phyloP scores from a whole-genome alignment of 768 basidiomycete genomes.

The Boletus coccyginus region DNA sequence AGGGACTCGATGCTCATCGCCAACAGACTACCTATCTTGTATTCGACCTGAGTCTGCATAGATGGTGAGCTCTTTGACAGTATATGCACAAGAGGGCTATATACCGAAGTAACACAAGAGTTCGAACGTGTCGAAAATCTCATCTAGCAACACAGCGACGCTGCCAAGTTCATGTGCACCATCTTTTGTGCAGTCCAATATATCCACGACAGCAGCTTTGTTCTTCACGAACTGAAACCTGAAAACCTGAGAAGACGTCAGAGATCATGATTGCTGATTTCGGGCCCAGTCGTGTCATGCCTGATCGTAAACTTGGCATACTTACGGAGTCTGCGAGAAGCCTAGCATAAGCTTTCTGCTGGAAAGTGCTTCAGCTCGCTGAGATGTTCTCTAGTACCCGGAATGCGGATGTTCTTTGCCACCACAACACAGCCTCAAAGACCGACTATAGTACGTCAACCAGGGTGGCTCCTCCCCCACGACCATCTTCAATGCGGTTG shows the following conservation, averaged over 20 bases:
- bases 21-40: slow-evolving; percentile 82
- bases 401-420: slow-evolving; percentile 59
- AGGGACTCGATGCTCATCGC: neutral
- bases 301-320: slow-evolving; percentile 81
- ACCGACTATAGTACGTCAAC: too few relatives aligned
- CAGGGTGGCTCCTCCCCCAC: too few relatives aligned
- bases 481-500: neutral
- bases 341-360: slow-evolving; percentile 58
- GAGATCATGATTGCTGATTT: slow-evolving; percentile 99
- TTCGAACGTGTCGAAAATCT: slow-evolving; percentile 10
- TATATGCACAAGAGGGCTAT: slow-evolving; percentile 96
- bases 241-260: slow-evolving; percentile 90
- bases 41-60: slow-evolving; percentile 85
- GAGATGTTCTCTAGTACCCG: slow-evolving; percentile 57
- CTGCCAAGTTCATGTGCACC: slow-evolving; percentile 81
- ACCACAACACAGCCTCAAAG: slow-evolving; percentile 35
- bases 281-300: slow-evolving; percentile 86
- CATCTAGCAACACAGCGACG: slow-evolving; percentile 60
- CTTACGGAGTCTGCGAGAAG: slow-evolving; percentile 96
- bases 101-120: slow-evolving; percentile 65
- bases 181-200: slow-evolving; percentile 88
- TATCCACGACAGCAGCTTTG: slow-evolving; percentile 88
- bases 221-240: slow-evolving; percentile 95
- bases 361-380: neutral
- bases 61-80: slow-evolving; percentile 99